Evolutionary conservation across 2,329 filamentous ascomycete species (phyloP).

Genomic region (Alternaria angustiovoidea): DNA sequence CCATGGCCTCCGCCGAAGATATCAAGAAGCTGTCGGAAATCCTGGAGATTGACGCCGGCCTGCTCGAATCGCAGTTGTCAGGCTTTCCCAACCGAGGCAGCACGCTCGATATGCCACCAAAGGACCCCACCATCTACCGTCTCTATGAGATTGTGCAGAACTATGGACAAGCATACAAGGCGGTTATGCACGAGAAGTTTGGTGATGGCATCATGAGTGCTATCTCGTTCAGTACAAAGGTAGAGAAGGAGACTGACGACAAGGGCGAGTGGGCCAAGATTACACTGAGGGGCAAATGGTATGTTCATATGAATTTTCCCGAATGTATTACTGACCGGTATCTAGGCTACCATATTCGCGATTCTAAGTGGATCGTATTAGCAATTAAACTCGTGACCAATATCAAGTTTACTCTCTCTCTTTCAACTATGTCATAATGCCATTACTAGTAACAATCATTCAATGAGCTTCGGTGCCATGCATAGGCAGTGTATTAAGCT

Average conservation of each 20-base stretch:
- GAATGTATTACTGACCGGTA: slow-evolving; percentile 19
- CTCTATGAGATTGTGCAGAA: slow-evolving; percentile 96
- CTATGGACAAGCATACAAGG: slow-evolving; percentile 96
- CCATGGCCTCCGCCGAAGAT: slow-evolving; percentile 75
- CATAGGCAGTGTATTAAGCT: neutral
- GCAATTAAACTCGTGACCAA: neutral
- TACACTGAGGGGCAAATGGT: slow-evolving; percentile 85
- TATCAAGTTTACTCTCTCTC: neutral
- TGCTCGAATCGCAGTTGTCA: slow-evolving; percentile 68
- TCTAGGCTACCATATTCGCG: slow-evolving; percentile 59
- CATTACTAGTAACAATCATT: no score
- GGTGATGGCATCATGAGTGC: slow-evolving; percentile 91
- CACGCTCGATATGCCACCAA: slow-evolving; percentile 81
- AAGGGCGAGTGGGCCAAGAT: slow-evolving; percentile 88
- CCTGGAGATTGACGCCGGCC: slow-evolving; percentile 66
- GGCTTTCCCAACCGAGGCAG: slow-evolving; percentile 84
- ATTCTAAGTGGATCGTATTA: slow-evolving; percentile 47
- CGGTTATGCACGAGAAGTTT: slow-evolving; percentile 90
- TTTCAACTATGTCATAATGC: neutral
- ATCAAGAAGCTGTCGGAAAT: slow-evolving; percentile 70
- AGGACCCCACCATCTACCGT: slow-evolving; percentile 87
- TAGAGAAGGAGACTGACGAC: slow-evolving; percentile 92
- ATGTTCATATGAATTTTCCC: slow-evolving; percentile 23
- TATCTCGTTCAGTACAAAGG: slow-evolving; percentile 87
- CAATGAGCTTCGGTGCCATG: neutral